These are phyloP conservation scores for Fusarium floridanum DNA, from an alignment of 2,329 filamentous ascomycete species.

Conservation along the genomic window DNA sequence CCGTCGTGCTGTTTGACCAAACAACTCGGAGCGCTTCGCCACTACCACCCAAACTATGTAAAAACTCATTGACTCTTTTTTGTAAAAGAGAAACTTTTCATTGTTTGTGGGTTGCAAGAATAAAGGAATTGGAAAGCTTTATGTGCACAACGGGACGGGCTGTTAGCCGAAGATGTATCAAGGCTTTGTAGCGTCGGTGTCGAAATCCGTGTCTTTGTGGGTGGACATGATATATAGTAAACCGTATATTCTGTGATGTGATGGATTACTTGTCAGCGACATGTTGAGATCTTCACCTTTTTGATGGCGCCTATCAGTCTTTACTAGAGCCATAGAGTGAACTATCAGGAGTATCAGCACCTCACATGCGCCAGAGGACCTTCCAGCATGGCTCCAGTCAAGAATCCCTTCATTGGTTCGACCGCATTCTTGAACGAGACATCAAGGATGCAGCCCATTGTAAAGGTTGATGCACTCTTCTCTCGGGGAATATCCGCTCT, in stretches of 20 bases:
- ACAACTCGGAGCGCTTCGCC: neutral
- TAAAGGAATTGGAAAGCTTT: neutral
- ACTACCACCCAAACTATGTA: neutral
- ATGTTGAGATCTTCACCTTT: neutral
- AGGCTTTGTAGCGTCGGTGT: neutral
- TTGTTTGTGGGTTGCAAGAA: neutral
- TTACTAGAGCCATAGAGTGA: neutral
- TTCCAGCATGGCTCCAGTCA: neutral
- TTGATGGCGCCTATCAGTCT: conserved; percentile 23
- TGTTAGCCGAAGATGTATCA: neutral
- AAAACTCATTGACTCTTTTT: neutral
- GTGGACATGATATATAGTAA: conserved; percentile 1
- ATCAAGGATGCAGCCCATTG: neutral
- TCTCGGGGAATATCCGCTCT: neutral
- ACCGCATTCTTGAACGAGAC: no score
- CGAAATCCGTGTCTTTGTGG: neutral
- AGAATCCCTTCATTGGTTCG: neutral
- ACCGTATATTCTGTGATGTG: no score
- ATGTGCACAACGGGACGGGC: neutral
- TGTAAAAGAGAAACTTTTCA: neutral
- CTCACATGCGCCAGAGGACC: neutral
- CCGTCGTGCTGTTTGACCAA: conserved; percentile 20
- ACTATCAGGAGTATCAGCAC: neutral
- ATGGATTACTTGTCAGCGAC: neutral
- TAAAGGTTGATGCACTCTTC: neutral